phyloP scores from a whole-genome alignment of 129 eudicot species.

The Artemisia tridentata region DNA sequence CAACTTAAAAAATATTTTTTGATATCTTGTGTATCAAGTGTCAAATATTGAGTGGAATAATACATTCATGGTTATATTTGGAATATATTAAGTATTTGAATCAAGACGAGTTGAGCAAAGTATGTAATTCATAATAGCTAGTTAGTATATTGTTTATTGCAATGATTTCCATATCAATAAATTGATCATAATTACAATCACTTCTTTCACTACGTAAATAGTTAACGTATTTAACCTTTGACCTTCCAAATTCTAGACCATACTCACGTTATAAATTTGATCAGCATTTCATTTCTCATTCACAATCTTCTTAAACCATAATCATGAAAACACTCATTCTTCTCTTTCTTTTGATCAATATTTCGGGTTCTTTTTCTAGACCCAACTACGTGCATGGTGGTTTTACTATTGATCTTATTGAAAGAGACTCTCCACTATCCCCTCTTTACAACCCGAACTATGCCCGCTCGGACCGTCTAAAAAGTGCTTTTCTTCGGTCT shows the following conservation, averaged over 20 bases:
- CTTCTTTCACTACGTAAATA: constrained; percentile 13
- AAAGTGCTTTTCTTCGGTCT: constrained; percentile 38
- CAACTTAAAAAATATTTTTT: too few species aligned
- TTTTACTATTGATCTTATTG: constrained; percentile 47
- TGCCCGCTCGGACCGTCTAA: constrained; percentile 25
- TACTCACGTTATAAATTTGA: constrained; percentile 13
- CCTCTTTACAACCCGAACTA: constrained; percentile 44
- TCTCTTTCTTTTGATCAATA: neutral
- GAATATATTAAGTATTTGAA: neutral
- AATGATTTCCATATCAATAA: constrained; percentile 1
- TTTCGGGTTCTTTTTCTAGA: constrained; percentile 21
- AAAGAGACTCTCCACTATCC: constrained; percentile 54
- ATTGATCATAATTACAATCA: neutral
- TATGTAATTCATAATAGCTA: neutral
- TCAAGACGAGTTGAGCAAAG: neutral
- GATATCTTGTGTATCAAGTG: too few species aligned
- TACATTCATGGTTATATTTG: neutral
- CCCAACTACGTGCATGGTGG: constrained; percentile 16
- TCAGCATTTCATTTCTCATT: neutral
- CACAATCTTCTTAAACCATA: constrained; percentile 6
- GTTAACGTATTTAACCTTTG: constrained; percentile 10
- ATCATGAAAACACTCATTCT: constrained; percentile 18
- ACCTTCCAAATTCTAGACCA: constrained; percentile 16
- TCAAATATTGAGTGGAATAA: too few species aligned
- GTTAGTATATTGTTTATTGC: neutral